These are phyloP conservation scores for Setaria italica DNA, from an alignment of 202 grass and related monocot species.

Conservation along the genomic window DNA sequence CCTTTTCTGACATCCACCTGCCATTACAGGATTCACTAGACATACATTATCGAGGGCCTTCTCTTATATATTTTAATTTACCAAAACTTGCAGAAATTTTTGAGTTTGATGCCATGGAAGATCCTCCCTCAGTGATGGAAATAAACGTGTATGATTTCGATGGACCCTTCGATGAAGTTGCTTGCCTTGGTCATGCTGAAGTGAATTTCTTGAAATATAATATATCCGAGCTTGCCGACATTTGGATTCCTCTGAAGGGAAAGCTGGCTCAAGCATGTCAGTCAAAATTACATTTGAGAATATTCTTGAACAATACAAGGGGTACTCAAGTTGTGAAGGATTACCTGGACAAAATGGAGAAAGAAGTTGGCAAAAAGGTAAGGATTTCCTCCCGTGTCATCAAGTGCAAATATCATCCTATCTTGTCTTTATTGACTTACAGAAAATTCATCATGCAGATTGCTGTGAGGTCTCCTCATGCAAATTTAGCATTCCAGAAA, in stretches of 20 bases:
- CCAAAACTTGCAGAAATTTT: constrained; percentile 86
- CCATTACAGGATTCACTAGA: not conserved
- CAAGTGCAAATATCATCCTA: constrained; percentile 12
- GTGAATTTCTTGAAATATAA: constrained; percentile 94
- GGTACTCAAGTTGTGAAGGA: constrained; percentile 71
- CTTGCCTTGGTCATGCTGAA: constrained; percentile 88
- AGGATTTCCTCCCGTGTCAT: not conserved
- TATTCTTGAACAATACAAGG: constrained; percentile 88
- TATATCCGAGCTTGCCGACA: constrained; percentile 81
- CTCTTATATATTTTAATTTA: constrained; percentile 8
- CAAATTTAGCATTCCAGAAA: constrained; percentile 91
- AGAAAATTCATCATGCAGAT: constrained; percentile 64
- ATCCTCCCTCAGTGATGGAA: constrained; percentile 90
- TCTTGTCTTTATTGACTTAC: constrained; percentile 31
- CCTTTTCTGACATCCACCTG: constrained; percentile 1
- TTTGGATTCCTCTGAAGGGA: constrained; percentile 86
- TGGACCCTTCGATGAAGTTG: constrained; percentile 94
- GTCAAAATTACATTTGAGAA: constrained; percentile 87
- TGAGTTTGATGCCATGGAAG: constrained; percentile 97
- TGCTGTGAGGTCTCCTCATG: constrained; percentile 87
- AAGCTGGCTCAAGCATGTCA: constrained; percentile 93
- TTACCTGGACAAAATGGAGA: constrained; percentile 92
- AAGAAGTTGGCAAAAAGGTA: constrained; percentile 97
- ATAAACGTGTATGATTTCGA: constrained; percentile 92
- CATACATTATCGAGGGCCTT: constrained; percentile 5